Evolutionary conservation across 352 stramenopile genomes (phyloP).

Genomic region (Pythium utonaiense): DNA sequence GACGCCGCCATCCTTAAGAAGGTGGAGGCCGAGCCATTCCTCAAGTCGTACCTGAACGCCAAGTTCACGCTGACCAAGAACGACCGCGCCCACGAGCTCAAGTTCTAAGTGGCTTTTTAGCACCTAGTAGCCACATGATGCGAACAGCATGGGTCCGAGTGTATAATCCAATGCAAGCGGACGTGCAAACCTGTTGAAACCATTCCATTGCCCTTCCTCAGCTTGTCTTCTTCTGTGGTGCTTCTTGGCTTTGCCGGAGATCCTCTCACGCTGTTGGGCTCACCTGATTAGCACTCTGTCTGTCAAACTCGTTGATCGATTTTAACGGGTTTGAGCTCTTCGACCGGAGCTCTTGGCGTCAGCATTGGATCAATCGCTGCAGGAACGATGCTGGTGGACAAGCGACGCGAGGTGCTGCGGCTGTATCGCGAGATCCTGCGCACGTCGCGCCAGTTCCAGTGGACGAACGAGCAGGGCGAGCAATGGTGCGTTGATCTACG

Average conservation of each 20-base stretch:
- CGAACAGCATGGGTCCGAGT: conserved; percentile 14
- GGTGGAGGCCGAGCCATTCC: conserved; percentile 86
- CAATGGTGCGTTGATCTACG: conserved; percentile 41
- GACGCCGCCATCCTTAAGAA: conserved; percentile 91
- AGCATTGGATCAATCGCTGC: too few species aligned
- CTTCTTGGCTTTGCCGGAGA: background rate
- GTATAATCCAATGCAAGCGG: conserved; percentile 20
- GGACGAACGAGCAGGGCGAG: conserved; percentile 68
- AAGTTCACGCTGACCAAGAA: conserved; percentile 98
- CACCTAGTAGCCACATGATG: conserved; percentile 4
- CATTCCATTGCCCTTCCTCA: background rate
- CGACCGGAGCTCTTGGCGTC: background rate
- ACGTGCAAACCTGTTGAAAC: conserved; percentile 27
- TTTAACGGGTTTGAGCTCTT: background rate
- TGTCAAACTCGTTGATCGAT: conserved; percentile 5
- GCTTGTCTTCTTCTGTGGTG: background rate
- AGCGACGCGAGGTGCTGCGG: conserved; percentile 71
- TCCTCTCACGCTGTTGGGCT: background rate
- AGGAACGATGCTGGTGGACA: conserved; percentile 40
- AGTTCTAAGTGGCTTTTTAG: conserved; percentile 92
- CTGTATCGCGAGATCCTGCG: conserved; percentile 81
- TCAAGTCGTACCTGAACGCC: conserved; percentile 98
- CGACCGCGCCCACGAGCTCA: conserved; percentile 98
- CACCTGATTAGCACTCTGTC: too few species aligned
- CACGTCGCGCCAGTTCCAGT: conserved; percentile 68